Conservation (phyloP, 257 asterid species). For the Capsicum pubescens region DNA sequence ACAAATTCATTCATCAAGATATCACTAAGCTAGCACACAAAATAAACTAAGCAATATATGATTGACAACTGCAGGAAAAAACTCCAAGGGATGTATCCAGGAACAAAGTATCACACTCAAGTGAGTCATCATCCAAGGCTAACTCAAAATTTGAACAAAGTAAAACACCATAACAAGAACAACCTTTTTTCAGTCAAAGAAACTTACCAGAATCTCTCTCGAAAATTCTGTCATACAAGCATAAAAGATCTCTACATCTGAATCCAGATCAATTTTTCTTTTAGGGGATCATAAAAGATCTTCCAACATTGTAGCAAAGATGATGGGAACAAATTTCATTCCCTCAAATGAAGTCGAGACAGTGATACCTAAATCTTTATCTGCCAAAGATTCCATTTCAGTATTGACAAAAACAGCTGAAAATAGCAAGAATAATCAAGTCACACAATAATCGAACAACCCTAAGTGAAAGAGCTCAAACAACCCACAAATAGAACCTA, state of each 20-base stretch:
- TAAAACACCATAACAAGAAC: constrained; percentile 51
- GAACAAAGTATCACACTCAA: constrained; percentile 58
- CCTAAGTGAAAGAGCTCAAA: too few relatives aligned
- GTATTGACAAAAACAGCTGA: constrained; percentile 40
- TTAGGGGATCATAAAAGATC: constrained; percentile 56
- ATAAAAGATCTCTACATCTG: constrained; percentile 55
- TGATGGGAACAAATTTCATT: constrained; percentile 78
- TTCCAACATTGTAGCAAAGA: constrained; percentile 78
- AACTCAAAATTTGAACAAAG: constrained; percentile 57
- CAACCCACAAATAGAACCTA: too few relatives aligned
- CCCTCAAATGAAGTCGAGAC: constrained; percentile 46
- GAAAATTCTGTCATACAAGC: constrained; percentile 41
- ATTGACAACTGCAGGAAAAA: constrained; percentile 59
- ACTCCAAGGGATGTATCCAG: constrained; percentile 44
- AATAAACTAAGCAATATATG: constrained; percentile 27
- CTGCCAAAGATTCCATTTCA: constrained; percentile 43
- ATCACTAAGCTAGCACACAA: constrained; percentile 13
- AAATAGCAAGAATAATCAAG: constrained; percentile 46
- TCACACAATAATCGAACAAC: too few relatives aligned
- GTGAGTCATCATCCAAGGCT: constrained; percentile 70
- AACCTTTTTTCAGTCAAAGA: constrained; percentile 36
- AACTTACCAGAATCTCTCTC: constrained; percentile 44
- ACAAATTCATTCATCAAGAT: neutral
- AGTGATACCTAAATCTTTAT: constrained; percentile 37
- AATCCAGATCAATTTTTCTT: constrained; percentile 56